phyloP scores from a whole-genome alignment of 225 moss, liverwort and hornwort species.

The Asterella californica region DNA sequence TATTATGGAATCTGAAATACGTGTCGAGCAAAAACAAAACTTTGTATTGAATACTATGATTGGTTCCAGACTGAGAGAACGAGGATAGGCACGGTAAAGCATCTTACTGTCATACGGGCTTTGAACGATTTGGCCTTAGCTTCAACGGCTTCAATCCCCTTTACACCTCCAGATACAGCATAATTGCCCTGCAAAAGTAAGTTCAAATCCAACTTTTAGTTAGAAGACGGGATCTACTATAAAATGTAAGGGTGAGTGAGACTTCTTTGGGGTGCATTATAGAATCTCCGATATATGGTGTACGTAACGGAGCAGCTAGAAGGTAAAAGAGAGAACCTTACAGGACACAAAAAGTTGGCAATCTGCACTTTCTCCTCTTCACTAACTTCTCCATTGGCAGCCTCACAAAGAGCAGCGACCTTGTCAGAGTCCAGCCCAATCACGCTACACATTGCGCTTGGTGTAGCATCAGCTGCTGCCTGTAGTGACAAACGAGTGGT shows the following conservation, averaged over 20 bases:
- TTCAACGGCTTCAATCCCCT: conserved; percentile 90
- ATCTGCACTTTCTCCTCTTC: conserved; percentile 89
- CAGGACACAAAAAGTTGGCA: conserved; percentile 91
- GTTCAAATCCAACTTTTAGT: neutral
- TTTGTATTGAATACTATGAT: neutral
- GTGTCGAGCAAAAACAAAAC: neutral
- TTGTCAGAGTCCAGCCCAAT: conserved; percentile 85
- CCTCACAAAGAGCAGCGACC: conserved; percentile 82
- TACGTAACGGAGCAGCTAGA: neutral
- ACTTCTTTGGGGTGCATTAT: too few species aligned
- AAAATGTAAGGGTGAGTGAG: neutral
- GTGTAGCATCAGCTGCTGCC: conserved; percentile 94
- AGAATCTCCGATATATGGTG: neutral
- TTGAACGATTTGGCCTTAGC: conserved; percentile 95
- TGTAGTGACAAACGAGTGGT: conserved; percentile 34
- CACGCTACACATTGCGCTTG: conserved; percentile 95
- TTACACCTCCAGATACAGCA: conserved; percentile 95
- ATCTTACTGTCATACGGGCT: conserved; percentile 92
- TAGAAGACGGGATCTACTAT: neutral
- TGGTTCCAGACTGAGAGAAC: neutral
- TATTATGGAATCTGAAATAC: neutral
- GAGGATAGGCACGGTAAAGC: neutral
- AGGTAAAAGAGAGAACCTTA: conserved; percentile 21
- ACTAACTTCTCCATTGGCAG: conserved; percentile 88
- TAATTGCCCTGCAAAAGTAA: conserved; percentile 72